These are phyloP conservation scores for Lactifluus volemus DNA, from an alignment of 768 basidiomycete species.

Conservation along the genomic window DNA sequence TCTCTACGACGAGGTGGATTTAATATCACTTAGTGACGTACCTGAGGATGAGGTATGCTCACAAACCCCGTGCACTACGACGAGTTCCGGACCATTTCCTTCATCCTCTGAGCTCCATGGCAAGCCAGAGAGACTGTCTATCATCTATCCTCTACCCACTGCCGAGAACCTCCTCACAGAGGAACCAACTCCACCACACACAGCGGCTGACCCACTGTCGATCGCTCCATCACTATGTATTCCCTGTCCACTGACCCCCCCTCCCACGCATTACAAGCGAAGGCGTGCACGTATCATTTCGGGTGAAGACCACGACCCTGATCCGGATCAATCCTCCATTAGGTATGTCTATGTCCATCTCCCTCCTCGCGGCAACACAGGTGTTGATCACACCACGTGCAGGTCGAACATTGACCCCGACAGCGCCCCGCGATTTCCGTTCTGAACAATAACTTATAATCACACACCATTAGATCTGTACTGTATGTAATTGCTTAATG, in stretches of 20 bases:
- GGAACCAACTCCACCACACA: background rate
- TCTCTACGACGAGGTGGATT: background rate
- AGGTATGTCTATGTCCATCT: conserved; percentile 6
- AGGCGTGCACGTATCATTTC: conserved; percentile 10
- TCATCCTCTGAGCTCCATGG: background rate
- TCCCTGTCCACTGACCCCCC: conserved; percentile 2
- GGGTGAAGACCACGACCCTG: conserved; percentile 1
- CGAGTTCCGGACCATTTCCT: too few relatives aligned
- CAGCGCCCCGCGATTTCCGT: conserved; percentile 1
- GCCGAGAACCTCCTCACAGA: conserved; percentile 5
- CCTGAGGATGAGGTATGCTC: background rate
- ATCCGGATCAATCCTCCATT: background rate
- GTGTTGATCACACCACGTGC: background rate
- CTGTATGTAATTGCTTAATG: conserved; percentile 1
- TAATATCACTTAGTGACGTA: background rate
- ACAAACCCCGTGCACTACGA: background rate
- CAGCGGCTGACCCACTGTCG: background rate
- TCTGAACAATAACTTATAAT: conserved; percentile 1
- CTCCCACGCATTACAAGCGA: conserved; percentile 13
- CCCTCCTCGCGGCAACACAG: background rate
- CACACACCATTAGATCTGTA: background rate
- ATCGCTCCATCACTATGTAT: background rate
- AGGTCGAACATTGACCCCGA: background rate
- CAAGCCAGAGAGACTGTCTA: background rate
- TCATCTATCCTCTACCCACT: conserved; percentile 13